Conservation (phyloP, 371 early-diverging fungal genomes). For the Catenaria anguillulae region DNA sequence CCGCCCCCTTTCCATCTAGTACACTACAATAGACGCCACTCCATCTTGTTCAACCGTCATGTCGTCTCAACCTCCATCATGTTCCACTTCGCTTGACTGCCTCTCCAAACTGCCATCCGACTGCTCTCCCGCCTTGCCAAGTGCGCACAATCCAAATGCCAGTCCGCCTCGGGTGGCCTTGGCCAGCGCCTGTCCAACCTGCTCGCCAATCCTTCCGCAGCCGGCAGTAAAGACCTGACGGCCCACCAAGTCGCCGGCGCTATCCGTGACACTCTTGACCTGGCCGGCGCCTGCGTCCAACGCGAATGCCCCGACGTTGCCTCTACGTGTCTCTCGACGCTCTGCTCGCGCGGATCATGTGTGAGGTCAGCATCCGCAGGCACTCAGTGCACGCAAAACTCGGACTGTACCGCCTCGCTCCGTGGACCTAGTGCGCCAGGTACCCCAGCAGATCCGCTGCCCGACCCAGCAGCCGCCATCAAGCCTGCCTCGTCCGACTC, state of each 20-base stretch:
- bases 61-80: too few species aligned
- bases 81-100: background rate
- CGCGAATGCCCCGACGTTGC: background rate
- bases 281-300: background rate
- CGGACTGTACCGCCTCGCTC: background rate
- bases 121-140: background rate
- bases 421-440: background rate
- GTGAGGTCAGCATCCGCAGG: background rate
- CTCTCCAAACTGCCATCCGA: background rate
- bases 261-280: background rate
- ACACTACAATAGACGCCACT: too few species aligned
- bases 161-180: background rate
- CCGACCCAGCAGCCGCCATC: too few species aligned
- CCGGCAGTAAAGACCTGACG: too few species aligned
- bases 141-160: background rate
- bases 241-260: background rate
- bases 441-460: background rate
- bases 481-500: too few species aligned
- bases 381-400: background rate
- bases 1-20: too few species aligned
- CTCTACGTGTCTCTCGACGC: background rate
- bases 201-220: too few species aligned
- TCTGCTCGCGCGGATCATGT: background rate
- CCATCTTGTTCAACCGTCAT: too few species aligned
- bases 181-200: background rate